phyloP scores from a whole-genome alignment of 148 eudicot genomes.

The Camellia granthamiana region DNA sequence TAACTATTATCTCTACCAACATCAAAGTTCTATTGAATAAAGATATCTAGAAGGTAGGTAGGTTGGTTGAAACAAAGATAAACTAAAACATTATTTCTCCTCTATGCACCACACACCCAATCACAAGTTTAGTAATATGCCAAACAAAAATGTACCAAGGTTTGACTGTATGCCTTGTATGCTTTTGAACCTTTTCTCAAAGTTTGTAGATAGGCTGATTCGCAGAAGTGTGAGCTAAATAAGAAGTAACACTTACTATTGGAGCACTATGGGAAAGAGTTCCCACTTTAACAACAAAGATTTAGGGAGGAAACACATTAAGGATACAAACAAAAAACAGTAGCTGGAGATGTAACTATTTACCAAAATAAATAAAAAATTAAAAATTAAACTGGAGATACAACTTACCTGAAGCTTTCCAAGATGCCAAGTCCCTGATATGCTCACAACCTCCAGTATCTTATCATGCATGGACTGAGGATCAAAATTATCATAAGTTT shows the following conservation, averaged over 20 bases:
- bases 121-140: too few species aligned
- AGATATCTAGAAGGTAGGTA: neutral
- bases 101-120: neutral
- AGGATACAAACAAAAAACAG: neutral
- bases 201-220: neutral
- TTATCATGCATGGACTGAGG: constrained; percentile 98
- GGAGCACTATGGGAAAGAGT: constrained; percentile 1
- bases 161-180: neutral
- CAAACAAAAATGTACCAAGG: neutral
- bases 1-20: neutral
- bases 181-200: neutral
- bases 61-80: neutral
- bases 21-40: neutral
- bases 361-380: too few species aligned
- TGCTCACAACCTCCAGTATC: constrained; percentile 86
- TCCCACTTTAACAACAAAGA: neutral
- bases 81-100: neutral
- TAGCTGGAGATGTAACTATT: constrained; percentile 1
- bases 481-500: constrained; percentile 68
- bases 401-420: constrained; percentile 90
- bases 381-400: neutral
- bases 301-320: neutral
- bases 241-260: neutral
- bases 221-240: neutral
- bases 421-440: constrained; percentile 98